Evolutionary conservation across 805 yeast species (phyloP).

Genomic region (Cyberlindnera mrakii): DNA sequence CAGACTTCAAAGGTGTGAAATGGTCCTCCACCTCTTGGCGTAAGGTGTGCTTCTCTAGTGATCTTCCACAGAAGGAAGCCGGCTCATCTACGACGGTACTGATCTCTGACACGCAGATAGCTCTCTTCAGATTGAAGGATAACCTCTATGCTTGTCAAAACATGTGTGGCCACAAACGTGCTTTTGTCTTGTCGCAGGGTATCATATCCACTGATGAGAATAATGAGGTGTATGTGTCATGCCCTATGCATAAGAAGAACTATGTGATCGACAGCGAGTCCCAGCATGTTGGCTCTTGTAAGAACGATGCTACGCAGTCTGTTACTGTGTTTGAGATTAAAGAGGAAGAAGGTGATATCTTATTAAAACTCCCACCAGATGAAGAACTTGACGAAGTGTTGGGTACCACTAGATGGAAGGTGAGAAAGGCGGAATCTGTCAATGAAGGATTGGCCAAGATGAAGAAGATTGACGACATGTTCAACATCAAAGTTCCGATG

Average conservation of each 20-base stretch:
- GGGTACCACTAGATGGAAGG: conserved; percentile 31
- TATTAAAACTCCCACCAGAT: conserved; percentile 26
- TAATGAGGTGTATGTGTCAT: conserved; percentile 27
- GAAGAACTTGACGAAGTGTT: conserved; percentile 29
- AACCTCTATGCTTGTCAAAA: conserved; percentile 31
- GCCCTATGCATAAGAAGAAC: conserved; percentile 33
- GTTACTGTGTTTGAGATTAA: conserved; percentile 30
- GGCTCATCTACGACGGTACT: conserved; percentile 29
- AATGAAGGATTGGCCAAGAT: conserved; percentile 9
- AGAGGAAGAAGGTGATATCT: conserved; percentile 27
- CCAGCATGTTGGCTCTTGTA: conserved; percentile 26
- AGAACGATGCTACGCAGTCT: conserved; percentile 25
- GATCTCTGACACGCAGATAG: conserved; percentile 32
- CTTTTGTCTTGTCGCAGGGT: conserved; percentile 32
- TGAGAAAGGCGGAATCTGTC: conserved; percentile 20
- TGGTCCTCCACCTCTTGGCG: conserved; percentile 30
- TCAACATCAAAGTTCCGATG: conserved; percentile 21
- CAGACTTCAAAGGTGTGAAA: conserved; percentile 26
- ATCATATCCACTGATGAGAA: conserved; percentile 27
- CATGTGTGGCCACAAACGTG: conserved; percentile 36
- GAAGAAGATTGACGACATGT: conserved; percentile 17
- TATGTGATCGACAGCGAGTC: conserved; percentile 22
- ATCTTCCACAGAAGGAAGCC: conserved; percentile 24
- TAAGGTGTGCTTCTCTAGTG: conserved; percentile 21
- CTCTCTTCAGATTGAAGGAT: conserved; percentile 29